Percentiles rank a stretch among this genome's conserved stretches.
phyloP scores from a whole-genome alignment of 2,329 filamentous ascomycete genomes.

The Verticillium dahliae region DNA sequence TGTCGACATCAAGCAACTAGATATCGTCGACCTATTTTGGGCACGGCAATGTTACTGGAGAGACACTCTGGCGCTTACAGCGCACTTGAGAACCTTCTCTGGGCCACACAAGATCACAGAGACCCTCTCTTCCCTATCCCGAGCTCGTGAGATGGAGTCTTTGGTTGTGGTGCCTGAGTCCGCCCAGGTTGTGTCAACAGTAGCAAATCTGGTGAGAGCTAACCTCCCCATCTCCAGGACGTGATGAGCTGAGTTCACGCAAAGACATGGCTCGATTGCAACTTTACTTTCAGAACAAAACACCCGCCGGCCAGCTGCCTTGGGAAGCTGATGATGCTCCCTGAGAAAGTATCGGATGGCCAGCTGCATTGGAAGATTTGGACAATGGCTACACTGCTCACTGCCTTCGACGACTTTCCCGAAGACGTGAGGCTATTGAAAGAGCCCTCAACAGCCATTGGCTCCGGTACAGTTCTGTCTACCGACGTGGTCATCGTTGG shows the following conservation, averaged over 20 bases:
- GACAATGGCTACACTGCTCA: conserved; percentile 22
- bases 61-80: conserved; percentile 9
- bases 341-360: neutral
- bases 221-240: neutral
- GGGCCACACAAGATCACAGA: neutral
- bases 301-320: conserved; percentile 20
- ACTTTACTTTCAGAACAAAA: conserved; percentile 22
- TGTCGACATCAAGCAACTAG: neutral
- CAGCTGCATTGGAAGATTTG: conserved; percentile 25
- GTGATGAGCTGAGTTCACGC: neutral
- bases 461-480: conserved; percentile 9
- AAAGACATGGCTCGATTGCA: conserved; percentile 8
- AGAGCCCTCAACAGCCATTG: neutral
- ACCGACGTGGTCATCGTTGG: conserved; percentile 27
- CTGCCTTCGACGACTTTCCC: conserved; percentile 12
- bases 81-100: conserved; percentile 8
- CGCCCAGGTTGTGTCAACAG: conserved; percentile 3
- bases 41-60: conserved; percentile 2
- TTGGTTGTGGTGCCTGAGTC: neutral
- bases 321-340: conserved; percentile 25
- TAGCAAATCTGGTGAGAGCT: conserved; percentile 5
- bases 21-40: neutral
- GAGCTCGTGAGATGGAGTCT: neutral
- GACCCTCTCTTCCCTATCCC: neutral
- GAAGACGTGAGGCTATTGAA: conserved; percentile 20